Base-by-base conservation (phyloP, 768 basidiomycete genomes). In the Pulveroboletus sp. region DNA sequence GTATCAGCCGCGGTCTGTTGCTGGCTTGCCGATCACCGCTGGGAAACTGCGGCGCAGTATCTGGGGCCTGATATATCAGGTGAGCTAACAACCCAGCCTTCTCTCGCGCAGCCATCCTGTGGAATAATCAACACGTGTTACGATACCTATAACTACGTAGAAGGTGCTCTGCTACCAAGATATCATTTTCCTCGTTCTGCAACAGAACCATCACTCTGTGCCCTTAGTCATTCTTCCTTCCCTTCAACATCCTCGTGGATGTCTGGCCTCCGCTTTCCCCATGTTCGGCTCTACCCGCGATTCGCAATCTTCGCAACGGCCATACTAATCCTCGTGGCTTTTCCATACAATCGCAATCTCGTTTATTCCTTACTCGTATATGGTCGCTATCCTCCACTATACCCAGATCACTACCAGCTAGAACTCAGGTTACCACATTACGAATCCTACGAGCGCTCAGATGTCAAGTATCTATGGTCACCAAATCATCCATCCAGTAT, bases 401-500 rank as follows among this genome's bases (percentile, higher is more conserved):
- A 45, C 43, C 24, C 30, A 0, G 15, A 26, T 11, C 43, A 35
- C n/a, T 10, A 3, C 8, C 10, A 45, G 35, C 24, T 26, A 35
- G 10, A 45, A 26, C 43, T 45, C 24, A 32, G 26, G 24, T 21
- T 45, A 2, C 43, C 24, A 26, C 43, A 45, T 35, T 45, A 45
- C 8, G 43, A 45, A 35, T n/a, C 32, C 11, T 33, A 45, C n/a
- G n/a, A 17, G 8, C 32, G 17, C n/a, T 45, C 43, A 8, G n/a
- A 35, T 11, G 33, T 26, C 32, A 45, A 35, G 6, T 45, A 45
- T 11, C 7, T 45, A 8, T 45, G 43, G 43, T 10, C 43, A 35
- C 43, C 43, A 11, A 45, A 45, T 35, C 43, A 45, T 35, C 43
- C 43, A n/a, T 35, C 32, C 18, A 35, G 43, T 45, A 45, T 26